Evolutionary conservation across 208 protist species (phyloP), one percentile per base, ranked within the genome.

Genomic region (Leishmania braziliensis): DNA sequence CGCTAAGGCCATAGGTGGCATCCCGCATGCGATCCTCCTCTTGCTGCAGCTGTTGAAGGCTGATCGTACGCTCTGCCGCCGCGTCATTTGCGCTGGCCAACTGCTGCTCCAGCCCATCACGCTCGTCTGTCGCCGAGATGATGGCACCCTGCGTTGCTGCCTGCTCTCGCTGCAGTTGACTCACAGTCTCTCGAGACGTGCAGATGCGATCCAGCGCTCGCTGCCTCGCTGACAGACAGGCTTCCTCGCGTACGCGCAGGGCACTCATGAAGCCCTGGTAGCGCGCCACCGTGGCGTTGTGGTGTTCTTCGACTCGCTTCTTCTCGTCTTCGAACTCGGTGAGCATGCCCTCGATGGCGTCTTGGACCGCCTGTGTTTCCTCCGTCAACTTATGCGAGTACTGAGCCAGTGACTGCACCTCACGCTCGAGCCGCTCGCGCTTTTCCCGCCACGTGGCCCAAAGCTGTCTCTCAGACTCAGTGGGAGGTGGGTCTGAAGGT

Each of bases 1-100:
- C 93, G 18, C 85, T 89, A 4, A 97, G 83, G 48, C 91, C 92
- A 79, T 96, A 94, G 18, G 90, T 62, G 26, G 80, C 80, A 77
- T 96, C 92, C 79, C 90, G 74, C 89, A 94, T 92, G 54, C 77
- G 79, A n/a, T 90, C 88, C 77, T 90, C 87, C 81, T 95, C 87
- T 33, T 9, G 58, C 60, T 88, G 74, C 16, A 89, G 77, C 33
- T 76, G 68, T 36, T 79, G 69, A 36, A 95, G 79, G 36, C 39
- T 18, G 4, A 68, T 77, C 14, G 71, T 63, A 18, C 82, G 81
- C 62, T 80, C 82, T 29, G 75, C 79, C 33, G 82, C 78, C 20
- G 66, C 53, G 62, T 80, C 75, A 3, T 86, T 72, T 39, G 83
- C 68, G 4, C 50, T 36, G 2, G 72, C 76, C 51, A 93, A n/a